Base-by-base conservation (phyloP, 202 grass and related monocot genomes). In the Setaria viridis region DNA sequence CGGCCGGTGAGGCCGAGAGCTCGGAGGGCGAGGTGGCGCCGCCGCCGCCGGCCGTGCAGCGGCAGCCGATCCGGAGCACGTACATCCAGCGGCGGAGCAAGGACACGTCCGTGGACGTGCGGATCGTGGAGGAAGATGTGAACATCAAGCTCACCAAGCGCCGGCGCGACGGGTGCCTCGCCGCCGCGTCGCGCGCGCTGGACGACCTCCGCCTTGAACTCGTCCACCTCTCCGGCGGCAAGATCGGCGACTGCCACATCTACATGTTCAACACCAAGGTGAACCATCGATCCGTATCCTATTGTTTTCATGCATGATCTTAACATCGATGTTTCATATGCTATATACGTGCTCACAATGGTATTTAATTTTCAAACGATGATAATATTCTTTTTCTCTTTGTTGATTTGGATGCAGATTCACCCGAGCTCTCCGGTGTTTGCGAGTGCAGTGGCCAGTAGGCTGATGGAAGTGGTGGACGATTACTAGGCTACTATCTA, bases 231-330 rank as follows among this genome's bases (percentile, higher is more conserved):
- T 91, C 93, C 30, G 96, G 93, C 43, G 93, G 93, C 76, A 91
- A 91, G 70, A 95, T 99, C 20, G 96, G 93, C 56, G 91, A 95
- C 62, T 94, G 91, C 49, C 93, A 95, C 78, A 87, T 95, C 77
- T 99, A 95, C 76, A 95, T 99, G 91, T 91, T 99, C 90, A 99
- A 99, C 82, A 95, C 97, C 16, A 95, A 96, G 90, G 97, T 99
- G 16, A n/a, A 8, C 20, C 25, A 58, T 35, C 13, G 3, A 57
- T 72, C 12, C 3, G 2, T 6, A 46, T 12, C 5, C 30, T 49
- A 19, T 4, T 66, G 1, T 35, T 49, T 14, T 30, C 34, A 15
- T 62, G 29, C 20, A 69, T 64, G 17, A 13, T 11, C 17, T 71
- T 60, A 10, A 14, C 34, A 8, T 60, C 9, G 0, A 68, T 7